Conservation (phyloP, 148 eudicot species). For the Arbutus unedo region DNA sequence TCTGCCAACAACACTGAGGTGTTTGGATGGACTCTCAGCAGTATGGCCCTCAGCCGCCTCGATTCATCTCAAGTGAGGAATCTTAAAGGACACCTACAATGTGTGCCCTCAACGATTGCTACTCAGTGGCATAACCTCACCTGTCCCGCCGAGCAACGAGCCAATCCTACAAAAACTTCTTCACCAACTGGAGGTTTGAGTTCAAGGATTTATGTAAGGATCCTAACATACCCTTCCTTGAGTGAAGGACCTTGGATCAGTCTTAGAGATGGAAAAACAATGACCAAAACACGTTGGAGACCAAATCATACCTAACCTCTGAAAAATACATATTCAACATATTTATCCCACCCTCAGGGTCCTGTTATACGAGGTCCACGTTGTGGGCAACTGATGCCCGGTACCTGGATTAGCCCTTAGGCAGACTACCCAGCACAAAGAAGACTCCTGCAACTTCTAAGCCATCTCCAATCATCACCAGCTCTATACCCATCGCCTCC, state of each 20-base stretch:
- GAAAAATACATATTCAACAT: background rate
- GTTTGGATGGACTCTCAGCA: no score
- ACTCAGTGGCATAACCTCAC: background rate
- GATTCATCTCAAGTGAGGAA: background rate
- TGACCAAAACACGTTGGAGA: background rate
- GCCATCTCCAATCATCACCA: background rate
- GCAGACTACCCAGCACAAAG: background rate
- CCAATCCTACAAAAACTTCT: conserved; percentile 7
- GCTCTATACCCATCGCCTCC: background rate
- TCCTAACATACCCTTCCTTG: background rate
- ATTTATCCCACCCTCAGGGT: background rate
- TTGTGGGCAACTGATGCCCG: background rate
- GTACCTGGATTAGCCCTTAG: background rate
- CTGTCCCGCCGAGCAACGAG: background rate
- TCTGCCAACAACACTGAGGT: background rate
- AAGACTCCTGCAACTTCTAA: background rate
- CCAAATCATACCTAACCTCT: background rate
- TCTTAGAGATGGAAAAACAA: no score
- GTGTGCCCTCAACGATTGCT: background rate
- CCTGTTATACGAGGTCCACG: background rate
- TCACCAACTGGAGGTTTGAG: background rate
- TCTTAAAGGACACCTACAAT: background rate
- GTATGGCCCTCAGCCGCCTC: background rate
- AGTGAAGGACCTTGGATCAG: background rate
- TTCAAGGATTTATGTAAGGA: background rate